phyloP scores from a whole-genome alignment of 2,329 filamentous ascomycete species.

The Beauveria varroae region DNA sequence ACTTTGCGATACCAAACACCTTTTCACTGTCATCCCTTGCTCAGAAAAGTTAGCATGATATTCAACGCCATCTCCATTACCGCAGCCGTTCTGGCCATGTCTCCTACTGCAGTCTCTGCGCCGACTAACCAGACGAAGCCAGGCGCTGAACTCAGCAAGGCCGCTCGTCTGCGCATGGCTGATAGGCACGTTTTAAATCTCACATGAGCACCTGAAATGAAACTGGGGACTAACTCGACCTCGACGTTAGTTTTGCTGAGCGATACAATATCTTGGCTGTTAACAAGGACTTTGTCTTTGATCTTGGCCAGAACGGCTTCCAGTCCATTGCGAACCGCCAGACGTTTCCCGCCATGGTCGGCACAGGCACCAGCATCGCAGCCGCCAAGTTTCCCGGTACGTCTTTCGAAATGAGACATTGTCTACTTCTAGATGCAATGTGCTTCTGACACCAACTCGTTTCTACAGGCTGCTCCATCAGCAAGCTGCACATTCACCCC shows the following conservation, averaged over 20 bases:
- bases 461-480: constrained; percentile 41
- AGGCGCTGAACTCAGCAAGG: constrained; percentile 22
- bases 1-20: not conserved
- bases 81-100: constrained; percentile 31
- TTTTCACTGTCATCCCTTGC: not conserved
- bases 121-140: constrained; percentile 1
- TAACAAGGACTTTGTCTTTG: constrained; percentile 40
- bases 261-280: constrained; percentile 35
- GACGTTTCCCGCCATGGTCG: constrained; percentile 49
- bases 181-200: constrained; percentile 25
- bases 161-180: constrained; percentile 31
- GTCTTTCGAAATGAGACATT: not conserved
- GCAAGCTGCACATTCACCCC: constrained; percentile 49
- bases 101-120: constrained; percentile 9
- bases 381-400: constrained; percentile 40
- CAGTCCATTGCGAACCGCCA: constrained; percentile 45
- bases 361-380: constrained; percentile 42
- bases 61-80: constrained; percentile 26
- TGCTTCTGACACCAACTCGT: too few species aligned
- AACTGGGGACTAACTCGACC: constrained; percentile 12
- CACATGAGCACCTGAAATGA: not conserved
- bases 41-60: constrained; percentile 23
- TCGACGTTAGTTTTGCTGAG: constrained; percentile 29
- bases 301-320: constrained; percentile 40
- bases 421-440: too few species aligned